Conservation (phyloP, 257 asterid species). For the Plantago elongata region DNA sequence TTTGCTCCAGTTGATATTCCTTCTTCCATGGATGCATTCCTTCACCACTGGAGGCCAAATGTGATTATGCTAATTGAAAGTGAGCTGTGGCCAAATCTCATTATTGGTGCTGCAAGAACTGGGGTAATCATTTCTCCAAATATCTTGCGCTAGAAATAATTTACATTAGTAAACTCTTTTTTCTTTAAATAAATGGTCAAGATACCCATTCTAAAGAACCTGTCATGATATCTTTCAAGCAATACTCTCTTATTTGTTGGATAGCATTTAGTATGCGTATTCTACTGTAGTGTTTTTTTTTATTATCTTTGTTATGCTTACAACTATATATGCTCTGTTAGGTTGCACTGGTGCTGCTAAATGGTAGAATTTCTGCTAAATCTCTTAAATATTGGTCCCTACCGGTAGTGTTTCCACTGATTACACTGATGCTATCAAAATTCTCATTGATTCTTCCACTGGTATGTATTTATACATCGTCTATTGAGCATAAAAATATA, state of each 20-base stretch:
- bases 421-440: conserved; percentile 69
- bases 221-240: background rate
- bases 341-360: conserved; percentile 70
- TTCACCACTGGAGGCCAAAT: conserved; percentile 78
- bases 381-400: conserved; percentile 70
- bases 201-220: background rate
- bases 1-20: conserved; percentile 94
- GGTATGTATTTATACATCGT: conserved; percentile 41
- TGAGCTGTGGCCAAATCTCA: conserved; percentile 93
- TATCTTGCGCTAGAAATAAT: conserved; percentile 5
- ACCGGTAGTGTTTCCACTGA: conserved; percentile 51
- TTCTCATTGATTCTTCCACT: conserved; percentile 78
- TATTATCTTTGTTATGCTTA: conserved; percentile 9
- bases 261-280: conserved; percentile 3
- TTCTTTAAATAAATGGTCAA: background rate
- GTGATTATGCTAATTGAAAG: conserved; percentile 78
- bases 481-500: conserved; percentile 10
- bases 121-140: conserved; percentile 34
- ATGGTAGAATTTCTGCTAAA: conserved; percentile 73
- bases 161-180: background rate
- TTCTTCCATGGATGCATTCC: conserved; percentile 68
- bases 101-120: conserved; percentile 63
- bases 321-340: conserved; percentile 25
- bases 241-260: background rate
- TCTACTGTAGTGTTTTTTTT: background rate